Evolutionary conservation across 164 flowering plant species (phyloP).

Genomic region (Magnolia sinica): DNA sequence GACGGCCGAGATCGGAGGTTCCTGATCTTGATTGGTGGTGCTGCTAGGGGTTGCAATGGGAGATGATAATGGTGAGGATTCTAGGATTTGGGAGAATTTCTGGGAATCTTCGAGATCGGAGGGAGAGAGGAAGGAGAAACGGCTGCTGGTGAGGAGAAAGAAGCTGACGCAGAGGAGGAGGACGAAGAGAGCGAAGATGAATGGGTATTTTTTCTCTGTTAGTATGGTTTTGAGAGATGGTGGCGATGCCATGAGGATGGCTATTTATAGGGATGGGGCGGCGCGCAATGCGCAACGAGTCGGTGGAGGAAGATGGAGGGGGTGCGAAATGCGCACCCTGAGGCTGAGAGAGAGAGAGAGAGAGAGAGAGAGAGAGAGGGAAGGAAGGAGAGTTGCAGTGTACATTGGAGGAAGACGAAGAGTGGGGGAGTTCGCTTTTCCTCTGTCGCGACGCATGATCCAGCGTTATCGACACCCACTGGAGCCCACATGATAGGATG

Average conservation of each 20-base stretch:
- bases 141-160: slow-evolving; percentile 44
- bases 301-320: too few species aligned
- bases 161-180: slow-evolving; percentile 39
- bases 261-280: neutral
- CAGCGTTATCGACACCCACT: too few species aligned
- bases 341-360: neutral
- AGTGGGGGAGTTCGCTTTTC: neutral
- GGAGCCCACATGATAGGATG: too few species aligned
- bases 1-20: neutral
- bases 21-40: neutral
- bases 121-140: slow-evolving; percentile 21
- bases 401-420: neutral
- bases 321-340: neutral
- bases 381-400: too few species aligned
- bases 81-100: neutral
- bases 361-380: slow-evolving; percentile 7
- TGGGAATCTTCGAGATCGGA: slow-evolving; percentile 21
- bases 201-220: slow-evolving; percentile 52
- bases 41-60: neutral
- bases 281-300: too few species aligned
- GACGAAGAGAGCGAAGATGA: slow-evolving; percentile 42
- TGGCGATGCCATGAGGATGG: neutral
- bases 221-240: slow-evolving; percentile 27
- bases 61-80: neutral
- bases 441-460: too few species aligned